Conservation (phyloP, 805 yeast genomes). For the Komagataella ulmi region DNA sequence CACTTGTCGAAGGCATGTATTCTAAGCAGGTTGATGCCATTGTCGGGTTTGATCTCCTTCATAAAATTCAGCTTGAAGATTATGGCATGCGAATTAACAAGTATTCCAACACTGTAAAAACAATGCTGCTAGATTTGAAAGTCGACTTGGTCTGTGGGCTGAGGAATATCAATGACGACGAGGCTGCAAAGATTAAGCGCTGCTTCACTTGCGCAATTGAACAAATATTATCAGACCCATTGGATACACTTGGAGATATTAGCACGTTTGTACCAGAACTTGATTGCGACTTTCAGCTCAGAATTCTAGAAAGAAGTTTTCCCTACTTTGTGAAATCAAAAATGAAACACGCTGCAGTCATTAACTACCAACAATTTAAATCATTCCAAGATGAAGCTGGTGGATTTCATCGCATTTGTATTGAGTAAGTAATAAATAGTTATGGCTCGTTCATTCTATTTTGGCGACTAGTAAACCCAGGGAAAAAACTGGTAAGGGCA, state of each 20-base stretch:
- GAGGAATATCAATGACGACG: not conserved
- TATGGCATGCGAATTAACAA: not conserved
- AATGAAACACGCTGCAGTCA: not conserved
- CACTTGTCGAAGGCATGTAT: not conserved
- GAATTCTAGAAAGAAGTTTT: not conserved
- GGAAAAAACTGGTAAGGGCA: conserved; percentile 94
- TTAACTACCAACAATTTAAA: not conserved
- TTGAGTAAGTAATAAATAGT: not conserved
- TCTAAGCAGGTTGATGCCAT: not conserved
- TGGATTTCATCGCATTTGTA: not conserved
- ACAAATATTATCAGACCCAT: not conserved
- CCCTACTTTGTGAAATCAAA: not conserved
- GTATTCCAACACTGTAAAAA: not conserved
- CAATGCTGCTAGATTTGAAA: not conserved
- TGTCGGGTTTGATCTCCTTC: not conserved
- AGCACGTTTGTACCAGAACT: not conserved
- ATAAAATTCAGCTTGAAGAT: not conserved
- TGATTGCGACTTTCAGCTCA: not conserved
- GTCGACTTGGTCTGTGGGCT: not conserved
- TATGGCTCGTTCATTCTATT: not conserved
- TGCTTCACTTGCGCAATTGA: not conserved
- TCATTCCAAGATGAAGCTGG: not conserved
- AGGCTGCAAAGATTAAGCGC: not conserved
- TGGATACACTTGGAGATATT: not conserved
- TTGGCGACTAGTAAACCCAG: conserved; percentile 41